phyloP scores from a whole-genome alignment of 495 filamentous ascomycete species.

The Evernia prunastri region DNA sequence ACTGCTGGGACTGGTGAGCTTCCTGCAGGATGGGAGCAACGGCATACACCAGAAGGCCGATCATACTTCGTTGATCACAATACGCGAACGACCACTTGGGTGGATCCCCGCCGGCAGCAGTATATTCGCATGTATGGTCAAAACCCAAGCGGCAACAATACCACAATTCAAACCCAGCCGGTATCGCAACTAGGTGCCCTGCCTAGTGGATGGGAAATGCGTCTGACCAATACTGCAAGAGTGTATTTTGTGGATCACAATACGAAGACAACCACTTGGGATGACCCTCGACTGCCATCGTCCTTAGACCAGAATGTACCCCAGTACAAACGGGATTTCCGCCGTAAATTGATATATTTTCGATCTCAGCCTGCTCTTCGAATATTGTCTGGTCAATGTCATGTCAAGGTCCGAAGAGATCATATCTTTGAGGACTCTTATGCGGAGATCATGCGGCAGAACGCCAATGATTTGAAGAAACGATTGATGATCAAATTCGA shows the following conservation, averaged over 20 bases:
- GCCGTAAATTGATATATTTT: conserved; percentile 98
- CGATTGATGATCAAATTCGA: conserved; percentile 99
- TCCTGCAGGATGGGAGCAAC: conserved; percentile 91
- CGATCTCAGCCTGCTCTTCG: conserved; percentile 93
- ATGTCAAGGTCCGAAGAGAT: conserved; percentile 91
- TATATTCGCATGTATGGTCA: conserved; percentile 97
- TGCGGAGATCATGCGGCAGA: conserved; percentile 95
- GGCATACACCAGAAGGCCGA: conserved; percentile 88
- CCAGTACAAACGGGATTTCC: conserved; percentile 98
- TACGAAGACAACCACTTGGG: conserved; percentile 99
- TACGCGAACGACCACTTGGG: conserved; percentile 97
- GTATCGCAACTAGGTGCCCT: conserved; percentile 96
- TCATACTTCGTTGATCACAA: conserved; percentile 99
- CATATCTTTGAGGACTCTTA: conserved; percentile 99
- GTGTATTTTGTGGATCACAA: conserved; percentile 99
- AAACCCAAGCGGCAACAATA: conserved; percentile 63
- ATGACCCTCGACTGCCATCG: conserved; percentile 90
- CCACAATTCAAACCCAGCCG: conserved; percentile 90
- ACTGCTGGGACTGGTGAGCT: conserved; percentile 93
- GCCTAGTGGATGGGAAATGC: conserved; percentile 99
- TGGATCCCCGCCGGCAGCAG: conserved; percentile 95
- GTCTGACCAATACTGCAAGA: conserved; percentile 91
- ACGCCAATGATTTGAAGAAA: conserved; percentile 94
- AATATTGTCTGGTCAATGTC: conserved; percentile 92
- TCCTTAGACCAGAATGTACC: conserved; percentile 97